Conservation (phyloP, 306 rosid genomes). For the Acacia crassicarpa region DNA sequence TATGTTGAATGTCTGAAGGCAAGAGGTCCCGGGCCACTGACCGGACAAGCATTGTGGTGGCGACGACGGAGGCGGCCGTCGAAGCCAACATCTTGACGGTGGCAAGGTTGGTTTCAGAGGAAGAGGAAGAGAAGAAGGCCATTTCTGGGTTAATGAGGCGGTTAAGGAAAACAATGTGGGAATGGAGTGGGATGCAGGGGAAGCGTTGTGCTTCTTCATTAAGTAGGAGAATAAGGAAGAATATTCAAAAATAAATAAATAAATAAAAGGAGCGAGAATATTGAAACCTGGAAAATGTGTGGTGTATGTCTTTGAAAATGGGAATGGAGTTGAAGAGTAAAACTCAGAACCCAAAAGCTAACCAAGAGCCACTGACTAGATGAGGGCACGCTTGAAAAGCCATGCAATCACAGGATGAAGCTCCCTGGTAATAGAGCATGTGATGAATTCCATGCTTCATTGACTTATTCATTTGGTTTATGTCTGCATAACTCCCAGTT, state of each 20-base stretch:
- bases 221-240: neutral
- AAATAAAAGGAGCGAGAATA: neutral
- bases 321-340: no score
- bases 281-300: no score
- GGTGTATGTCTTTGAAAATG: no score
- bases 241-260: neutral
- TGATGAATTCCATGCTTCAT: no score
- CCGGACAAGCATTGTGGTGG: constrained; percentile 56
- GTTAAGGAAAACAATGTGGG: neutral
- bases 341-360: no score
- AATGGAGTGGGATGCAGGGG: neutral
- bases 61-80: constrained; percentile 57
- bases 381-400: no score
- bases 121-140: constrained; percentile 38
- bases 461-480: no score
- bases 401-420: no score
- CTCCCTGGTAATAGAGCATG: no score
- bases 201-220: neutral
- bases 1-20: constrained; percentile 47
- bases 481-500: no score
- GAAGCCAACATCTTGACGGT: constrained; percentile 59
- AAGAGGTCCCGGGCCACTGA: constrained; percentile 54
- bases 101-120: constrained; percentile 41
- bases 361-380: no score
- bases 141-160: constrained; percentile 4